Evolutionary conservation across 2,329 filamentous ascomycete species (phyloP).

Genomic region (Cercospora sp.): DNA sequence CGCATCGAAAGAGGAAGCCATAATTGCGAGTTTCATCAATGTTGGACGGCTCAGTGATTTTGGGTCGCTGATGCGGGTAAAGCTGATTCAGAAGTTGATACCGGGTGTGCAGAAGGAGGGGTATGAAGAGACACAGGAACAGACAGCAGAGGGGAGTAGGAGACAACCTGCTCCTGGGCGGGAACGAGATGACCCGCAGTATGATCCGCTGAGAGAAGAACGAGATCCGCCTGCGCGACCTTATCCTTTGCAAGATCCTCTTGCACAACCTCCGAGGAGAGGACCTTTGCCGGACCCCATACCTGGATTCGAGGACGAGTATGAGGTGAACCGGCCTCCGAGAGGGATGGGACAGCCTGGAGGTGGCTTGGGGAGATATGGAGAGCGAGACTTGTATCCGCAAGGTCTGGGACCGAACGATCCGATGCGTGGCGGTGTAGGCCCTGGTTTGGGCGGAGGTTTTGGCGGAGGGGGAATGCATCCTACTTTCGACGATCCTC

Average conservation of each 20-base stretch:
- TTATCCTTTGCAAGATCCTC: constrained; percentile 61
- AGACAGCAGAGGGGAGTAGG: constrained; percentile 21
- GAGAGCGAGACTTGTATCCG: constrained; percentile 85
- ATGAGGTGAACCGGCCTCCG: constrained; percentile 72
- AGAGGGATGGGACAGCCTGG: constrained; percentile 46
- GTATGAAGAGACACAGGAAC: constrained; percentile 61
- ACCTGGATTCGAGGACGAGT: constrained; percentile 90
- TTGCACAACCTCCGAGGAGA: constrained; percentile 52
- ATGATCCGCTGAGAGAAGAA: constrained; percentile 54
- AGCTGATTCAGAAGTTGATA: constrained; percentile 80
- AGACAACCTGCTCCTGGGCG: constrained; percentile 29
- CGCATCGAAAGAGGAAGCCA: constrained; percentile 45
- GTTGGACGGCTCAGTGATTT: constrained; percentile 67
- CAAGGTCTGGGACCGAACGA: constrained; percentile 82
- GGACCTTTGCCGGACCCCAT: constrained; percentile 70
- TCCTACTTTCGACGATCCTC: constrained; percentile 87
- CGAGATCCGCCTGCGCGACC: constrained; percentile 64
- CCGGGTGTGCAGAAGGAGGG: constrained; percentile 76
- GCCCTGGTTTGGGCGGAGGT: constrained; percentile 56
- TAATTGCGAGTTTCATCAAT: constrained; percentile 71
- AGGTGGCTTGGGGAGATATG: constrained; percentile 57
- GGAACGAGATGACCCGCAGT: constrained; percentile 40
- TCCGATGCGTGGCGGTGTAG: constrained; percentile 67
- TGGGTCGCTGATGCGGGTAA: constrained; percentile 69
- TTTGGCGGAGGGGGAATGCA: constrained; percentile 78